phyloP scores from a whole-genome alignment of 805 yeast genomes.

The Yamadazyma ubonensis region DNA sequence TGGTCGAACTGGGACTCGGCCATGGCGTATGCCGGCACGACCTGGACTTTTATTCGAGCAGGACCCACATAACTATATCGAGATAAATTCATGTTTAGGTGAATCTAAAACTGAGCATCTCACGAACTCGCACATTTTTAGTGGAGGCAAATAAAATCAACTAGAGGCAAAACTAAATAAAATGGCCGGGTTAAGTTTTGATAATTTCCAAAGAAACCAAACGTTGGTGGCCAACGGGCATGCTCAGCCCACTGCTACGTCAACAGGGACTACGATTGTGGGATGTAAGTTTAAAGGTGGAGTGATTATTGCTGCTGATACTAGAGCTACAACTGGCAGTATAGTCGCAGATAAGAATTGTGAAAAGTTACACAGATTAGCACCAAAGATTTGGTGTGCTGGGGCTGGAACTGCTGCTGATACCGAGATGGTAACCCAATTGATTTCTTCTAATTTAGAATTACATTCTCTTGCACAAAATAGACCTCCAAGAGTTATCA shows the following conservation, averaged over 20 bases:
- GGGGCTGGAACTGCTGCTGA: conserved; percentile 99
- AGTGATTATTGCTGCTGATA: conserved; percentile 97
- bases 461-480: conserved; percentile 80
- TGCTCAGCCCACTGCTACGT: conserved; percentile 82
- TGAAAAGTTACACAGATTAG: conserved; percentile 85
- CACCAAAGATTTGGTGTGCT: conserved; percentile 97
- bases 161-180: neutral
- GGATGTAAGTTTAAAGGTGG: conserved; percentile 93
- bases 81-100: conserved; percentile 19
- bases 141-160: conserved; percentile 7
- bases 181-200: conserved; percentile 92
- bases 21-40: conserved; percentile 65
- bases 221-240: conserved; percentile 70
- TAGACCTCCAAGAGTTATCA: conserved; percentile 89
- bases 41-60: conserved; percentile 60
- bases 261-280: conserved; percentile 99
- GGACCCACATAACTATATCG: conserved; percentile 57
- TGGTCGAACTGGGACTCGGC: conserved; percentile 39
- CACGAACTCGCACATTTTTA: neutral
- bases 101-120: conserved; percentile 6
- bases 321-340: conserved; percentile 95
- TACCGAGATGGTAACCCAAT: conserved; percentile 95
- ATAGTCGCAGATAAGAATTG: conserved; percentile 98
- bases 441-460: conserved; percentile 87
- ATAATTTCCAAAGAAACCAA: conserved; percentile 87